phyloP scores from a whole-genome alignment of 2,329 filamentous ascomycete species.

The Pseudocercospora fuligena region DNA sequence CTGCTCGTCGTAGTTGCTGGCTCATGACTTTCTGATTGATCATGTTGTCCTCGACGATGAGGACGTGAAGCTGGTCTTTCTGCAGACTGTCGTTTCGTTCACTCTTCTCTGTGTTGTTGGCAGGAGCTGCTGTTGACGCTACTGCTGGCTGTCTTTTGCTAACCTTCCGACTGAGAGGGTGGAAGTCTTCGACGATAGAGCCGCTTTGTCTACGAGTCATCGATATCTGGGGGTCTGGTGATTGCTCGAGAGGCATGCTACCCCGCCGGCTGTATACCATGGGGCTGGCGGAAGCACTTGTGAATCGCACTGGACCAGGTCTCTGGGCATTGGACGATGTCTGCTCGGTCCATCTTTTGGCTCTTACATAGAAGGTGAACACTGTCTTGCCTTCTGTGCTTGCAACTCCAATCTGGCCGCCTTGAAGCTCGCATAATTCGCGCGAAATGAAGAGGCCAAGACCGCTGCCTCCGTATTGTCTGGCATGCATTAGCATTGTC shows the following conservation, averaged over 20 bases:
- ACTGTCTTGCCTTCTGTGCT: conserved; percentile 48
- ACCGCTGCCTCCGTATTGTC: conserved; percentile 50
- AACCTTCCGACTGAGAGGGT: conserved; percentile 17
- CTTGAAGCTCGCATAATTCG: conserved; percentile 49
- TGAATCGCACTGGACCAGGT: conserved; percentile 19
- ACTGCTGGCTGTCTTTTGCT: background rate
- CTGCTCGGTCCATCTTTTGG: conserved; percentile 36
- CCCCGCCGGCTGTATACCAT: conserved; percentile 33
- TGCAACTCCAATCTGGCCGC: conserved; percentile 52
- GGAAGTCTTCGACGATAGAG: conserved; percentile 20
- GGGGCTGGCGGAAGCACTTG: conserved; percentile 34
- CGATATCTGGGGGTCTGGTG: conserved; percentile 17
- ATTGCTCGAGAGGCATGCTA: conserved; percentile 26
- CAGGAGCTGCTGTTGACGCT: background rate
- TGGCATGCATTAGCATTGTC: background rate
- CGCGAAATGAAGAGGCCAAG: conserved; percentile 53
- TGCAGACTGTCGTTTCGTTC: background rate
- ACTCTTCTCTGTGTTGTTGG: conserved; percentile 1
- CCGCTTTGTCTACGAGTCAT: conserved; percentile 10
- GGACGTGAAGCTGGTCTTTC: conserved; percentile 34
- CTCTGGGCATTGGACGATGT: conserved; percentile 7
- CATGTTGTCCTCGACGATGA: conserved; percentile 41
- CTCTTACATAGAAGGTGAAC: conserved; percentile 51
- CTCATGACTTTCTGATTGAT: conserved; percentile 43
- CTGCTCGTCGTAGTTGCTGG: conserved; percentile 34